These are phyloP conservation scores for Solanum chiquidenum DNA, from an alignment of 257 asterid genomes.

Conservation along the genomic window DNA sequence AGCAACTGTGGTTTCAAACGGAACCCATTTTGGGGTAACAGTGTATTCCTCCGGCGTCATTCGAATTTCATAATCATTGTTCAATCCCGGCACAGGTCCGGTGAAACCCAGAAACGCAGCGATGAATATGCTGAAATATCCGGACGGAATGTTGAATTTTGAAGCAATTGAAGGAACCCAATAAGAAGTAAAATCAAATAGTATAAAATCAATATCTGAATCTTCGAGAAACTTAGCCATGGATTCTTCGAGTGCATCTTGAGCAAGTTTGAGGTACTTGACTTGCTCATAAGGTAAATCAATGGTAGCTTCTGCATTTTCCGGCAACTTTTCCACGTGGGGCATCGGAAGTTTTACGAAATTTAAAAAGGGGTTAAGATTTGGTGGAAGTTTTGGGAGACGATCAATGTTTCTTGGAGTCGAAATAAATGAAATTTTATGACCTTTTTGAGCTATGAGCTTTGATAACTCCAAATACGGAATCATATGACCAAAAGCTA, in stretches of 20 bases:
- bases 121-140: slow-evolving; percentile 7
- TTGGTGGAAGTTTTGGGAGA: slow-evolving; percentile 38
- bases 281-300: slow-evolving; percentile 15
- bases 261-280: slow-evolving; percentile 22
- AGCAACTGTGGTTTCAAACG: slow-evolving; percentile 17
- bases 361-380: slow-evolving; percentile 5
- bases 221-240: slow-evolving; percentile 5
- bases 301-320: slow-evolving; percentile 19
- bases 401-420: slow-evolving; percentile 48
- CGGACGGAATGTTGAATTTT: not conserved
- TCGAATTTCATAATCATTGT: not conserved
- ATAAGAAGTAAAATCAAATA: slow-evolving; percentile 12
- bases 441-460: slow-evolving; percentile 37
- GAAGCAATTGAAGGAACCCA: slow-evolving; percentile 15
- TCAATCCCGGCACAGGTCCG: not conserved
- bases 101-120: not conserved
- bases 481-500: slow-evolving; percentile 54
- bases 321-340: slow-evolving; percentile 2
- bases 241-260: slow-evolving; percentile 11
- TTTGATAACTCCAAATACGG: slow-evolving; percentile 42
- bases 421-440: slow-evolving; percentile 35
- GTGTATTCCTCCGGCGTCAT: slow-evolving; percentile 15
- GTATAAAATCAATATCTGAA: slow-evolving; percentile 18
- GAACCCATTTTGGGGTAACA: slow-evolving; percentile 12
- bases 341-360: slow-evolving; percentile 35